phyloP scores from a whole-genome alignment of 2,329 filamentous ascomycete species.

The Botrytis cinerea region DNA sequence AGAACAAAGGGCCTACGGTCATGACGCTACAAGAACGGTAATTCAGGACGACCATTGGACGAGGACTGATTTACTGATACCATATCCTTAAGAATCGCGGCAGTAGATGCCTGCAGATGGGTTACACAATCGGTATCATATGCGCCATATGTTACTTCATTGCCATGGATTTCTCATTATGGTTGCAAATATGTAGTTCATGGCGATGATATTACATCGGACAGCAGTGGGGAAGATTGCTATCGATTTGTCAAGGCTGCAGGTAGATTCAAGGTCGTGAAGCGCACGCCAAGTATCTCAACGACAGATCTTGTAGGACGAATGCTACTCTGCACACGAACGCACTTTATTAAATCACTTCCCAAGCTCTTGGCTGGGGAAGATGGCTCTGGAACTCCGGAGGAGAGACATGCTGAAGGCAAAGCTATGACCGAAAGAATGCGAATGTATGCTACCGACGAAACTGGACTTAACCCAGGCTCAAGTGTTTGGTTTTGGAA shows the following conservation, averaged over 20 bases:
- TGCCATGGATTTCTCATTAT: conserved; percentile 93
- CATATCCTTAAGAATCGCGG: conserved; percentile 63
- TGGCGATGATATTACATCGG: conserved; percentile 95
- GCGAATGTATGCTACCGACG: conserved; percentile 82
- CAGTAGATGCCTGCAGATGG: conserved; percentile 95
- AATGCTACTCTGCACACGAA: conserved; percentile 94
- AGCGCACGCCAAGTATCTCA: conserved; percentile 92
- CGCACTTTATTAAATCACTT: conserved; percentile 86
- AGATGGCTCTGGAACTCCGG: conserved; percentile 69
- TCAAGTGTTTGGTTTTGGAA: conserved; percentile 86
- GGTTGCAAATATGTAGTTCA: conserved; percentile 96
- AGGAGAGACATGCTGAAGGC: conserved; percentile 65
- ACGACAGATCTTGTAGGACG: conserved; percentile 97
- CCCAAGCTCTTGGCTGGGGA: conserved; percentile 66
- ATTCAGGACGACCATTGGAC: conserved; percentile 31
- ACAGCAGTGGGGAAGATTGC: conserved; percentile 90
- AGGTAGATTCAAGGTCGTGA: conserved; percentile 92
- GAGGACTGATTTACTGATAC: conserved; percentile 37
- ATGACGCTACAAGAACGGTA: conserved; percentile 91
- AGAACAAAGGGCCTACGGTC: conserved; percentile 97
- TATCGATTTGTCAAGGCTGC: conserved; percentile 97
- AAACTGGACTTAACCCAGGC: conserved; percentile 75
- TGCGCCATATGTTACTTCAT: conserved; percentile 91
- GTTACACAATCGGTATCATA: conserved; percentile 79
- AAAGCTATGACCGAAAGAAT: conserved; percentile 75